phyloP scores from a whole-genome alignment of 139 green algal genomes.

The Dunaliella primolecta region DNA sequence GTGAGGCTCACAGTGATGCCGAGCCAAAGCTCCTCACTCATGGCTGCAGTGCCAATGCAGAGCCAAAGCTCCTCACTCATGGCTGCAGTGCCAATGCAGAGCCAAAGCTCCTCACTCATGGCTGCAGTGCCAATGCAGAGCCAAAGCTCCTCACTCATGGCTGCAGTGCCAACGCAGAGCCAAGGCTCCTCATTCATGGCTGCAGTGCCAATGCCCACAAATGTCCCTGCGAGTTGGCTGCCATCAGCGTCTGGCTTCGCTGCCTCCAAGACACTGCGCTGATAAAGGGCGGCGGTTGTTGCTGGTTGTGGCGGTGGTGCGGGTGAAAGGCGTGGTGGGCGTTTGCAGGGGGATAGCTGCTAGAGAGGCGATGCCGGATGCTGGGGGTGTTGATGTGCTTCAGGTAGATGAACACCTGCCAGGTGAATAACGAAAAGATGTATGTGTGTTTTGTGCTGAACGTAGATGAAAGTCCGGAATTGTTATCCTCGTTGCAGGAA shows the following conservation, averaged over 20 bases:
- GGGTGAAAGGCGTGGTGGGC: not conserved
- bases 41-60: too few species aligned
- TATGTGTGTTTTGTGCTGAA: not conserved
- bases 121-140: too few species aligned
- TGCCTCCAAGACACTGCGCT: constrained; percentile 42
- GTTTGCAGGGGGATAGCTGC: not conserved
- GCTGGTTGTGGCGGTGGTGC: not conserved
- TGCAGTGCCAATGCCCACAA: constrained; percentile 39
- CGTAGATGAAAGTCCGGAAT: too few species aligned
- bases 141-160: too few species aligned
- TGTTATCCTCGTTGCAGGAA: too few species aligned
- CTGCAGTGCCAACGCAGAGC: too few species aligned
- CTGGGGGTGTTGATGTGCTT: constrained; percentile 14
- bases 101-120: too few species aligned
- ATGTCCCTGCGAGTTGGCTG: constrained; percentile 41
- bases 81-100: too few species aligned
- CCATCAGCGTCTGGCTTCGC: constrained; percentile 35
- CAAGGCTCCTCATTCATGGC: too few species aligned
- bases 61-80: too few species aligned
- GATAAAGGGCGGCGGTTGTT: constrained; percentile 33
- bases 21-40: too few species aligned
- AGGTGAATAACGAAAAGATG: not conserved
- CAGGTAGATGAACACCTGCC: constrained; percentile 25
- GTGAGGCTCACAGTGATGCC: too few species aligned
- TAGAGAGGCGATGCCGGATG: not conserved